phyloP scores from a whole-genome alignment of 2,329 filamentous ascomycete genomes.

The Xylariaceae sp. region DNA sequence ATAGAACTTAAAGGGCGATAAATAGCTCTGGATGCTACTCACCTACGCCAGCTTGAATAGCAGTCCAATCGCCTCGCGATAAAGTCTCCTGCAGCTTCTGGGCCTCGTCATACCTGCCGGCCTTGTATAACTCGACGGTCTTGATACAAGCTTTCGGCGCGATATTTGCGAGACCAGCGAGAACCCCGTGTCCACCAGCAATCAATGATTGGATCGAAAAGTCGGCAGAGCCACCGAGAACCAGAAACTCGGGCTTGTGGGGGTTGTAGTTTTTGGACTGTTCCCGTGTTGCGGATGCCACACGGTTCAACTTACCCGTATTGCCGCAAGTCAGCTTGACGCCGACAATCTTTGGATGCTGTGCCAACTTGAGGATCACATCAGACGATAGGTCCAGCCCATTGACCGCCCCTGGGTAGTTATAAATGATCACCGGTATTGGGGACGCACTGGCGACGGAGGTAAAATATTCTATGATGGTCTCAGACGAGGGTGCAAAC shows the following conservation, averaged over 20 bases:
- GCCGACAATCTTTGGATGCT: conserved; percentile 68
- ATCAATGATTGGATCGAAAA: conserved; percentile 71
- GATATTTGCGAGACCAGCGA: conserved; percentile 73
- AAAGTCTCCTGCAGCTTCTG: conserved; percentile 66
- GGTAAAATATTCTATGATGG: conserved; percentile 67
- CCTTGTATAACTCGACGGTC: conserved; percentile 61
- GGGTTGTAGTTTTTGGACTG: conserved; percentile 38
- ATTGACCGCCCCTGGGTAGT: conserved; percentile 66
- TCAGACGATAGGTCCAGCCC: conserved; percentile 68
- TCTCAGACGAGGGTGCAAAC: conserved; percentile 62
- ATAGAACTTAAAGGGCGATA: too few relatives aligned
- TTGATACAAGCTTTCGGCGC: conserved; percentile 67
- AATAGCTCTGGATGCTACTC: too few relatives aligned
- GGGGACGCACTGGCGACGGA: conserved; percentile 65
- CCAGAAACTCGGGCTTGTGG: conserved; percentile 59
- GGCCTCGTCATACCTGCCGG: conserved; percentile 62
- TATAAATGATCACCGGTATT: conserved; percentile 70
- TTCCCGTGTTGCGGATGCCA: conserved; percentile 59
- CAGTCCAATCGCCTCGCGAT: conserved; percentile 71
- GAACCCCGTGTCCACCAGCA: conserved; percentile 70
- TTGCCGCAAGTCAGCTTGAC: conserved; percentile 73
- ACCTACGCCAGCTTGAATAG: conserved; percentile 72
- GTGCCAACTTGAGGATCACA: conserved; percentile 59
- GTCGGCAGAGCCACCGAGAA: conserved; percentile 73
- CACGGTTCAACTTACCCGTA: conserved; percentile 69